Evolutionary conservation across 2,329 filamentous ascomycete species (phyloP).

Genomic region (Didymella pomorum): DNA sequence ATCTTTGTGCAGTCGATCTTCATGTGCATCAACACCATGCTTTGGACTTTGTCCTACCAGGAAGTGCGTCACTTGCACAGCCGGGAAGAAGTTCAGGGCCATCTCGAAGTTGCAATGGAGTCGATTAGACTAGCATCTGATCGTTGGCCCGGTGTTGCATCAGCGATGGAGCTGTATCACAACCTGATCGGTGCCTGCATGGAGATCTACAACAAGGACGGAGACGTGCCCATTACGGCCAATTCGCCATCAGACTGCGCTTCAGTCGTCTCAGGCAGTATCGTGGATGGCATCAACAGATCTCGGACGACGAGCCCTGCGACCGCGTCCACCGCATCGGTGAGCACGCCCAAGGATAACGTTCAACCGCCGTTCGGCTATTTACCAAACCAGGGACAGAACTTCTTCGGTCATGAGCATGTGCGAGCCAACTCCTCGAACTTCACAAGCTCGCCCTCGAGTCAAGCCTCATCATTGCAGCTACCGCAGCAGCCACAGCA

Average conservation of each 20-base stretch:
- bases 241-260: conserved; percentile 58
- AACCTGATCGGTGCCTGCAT: conserved; percentile 86
- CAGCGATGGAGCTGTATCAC: conserved; percentile 84
- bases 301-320: conserved; percentile 58
- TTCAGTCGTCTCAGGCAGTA: conserved; percentile 50
- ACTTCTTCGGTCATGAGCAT: conserved; percentile 39
- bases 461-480: conserved; percentile 34
- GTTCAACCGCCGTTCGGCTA: conserved; percentile 48
- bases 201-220: conserved; percentile 78
- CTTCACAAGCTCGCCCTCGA: conserved; percentile 32
- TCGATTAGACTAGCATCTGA: conserved; percentile 82
- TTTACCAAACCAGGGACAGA: conserved; percentile 45
- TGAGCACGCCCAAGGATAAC: conserved; percentile 49
- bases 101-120: conserved; percentile 78
- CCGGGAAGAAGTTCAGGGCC: conserved; percentile 76
- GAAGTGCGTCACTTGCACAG: conserved; percentile 78
- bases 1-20: conserved; percentile 89
- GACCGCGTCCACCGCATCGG: conserved; percentile 49
- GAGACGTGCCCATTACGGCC: conserved; percentile 59
- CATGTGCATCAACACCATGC: conserved; percentile 87
- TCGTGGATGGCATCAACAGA: conserved; percentile 53
- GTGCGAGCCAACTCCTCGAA: conserved; percentile 27
- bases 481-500: conserved; percentile 41
- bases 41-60: conserved; percentile 90
- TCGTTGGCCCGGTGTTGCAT: conserved; percentile 88